Conservation (phyloP, 202 grass and related monocot species). For the Hordeum pubiflorum region DNA sequence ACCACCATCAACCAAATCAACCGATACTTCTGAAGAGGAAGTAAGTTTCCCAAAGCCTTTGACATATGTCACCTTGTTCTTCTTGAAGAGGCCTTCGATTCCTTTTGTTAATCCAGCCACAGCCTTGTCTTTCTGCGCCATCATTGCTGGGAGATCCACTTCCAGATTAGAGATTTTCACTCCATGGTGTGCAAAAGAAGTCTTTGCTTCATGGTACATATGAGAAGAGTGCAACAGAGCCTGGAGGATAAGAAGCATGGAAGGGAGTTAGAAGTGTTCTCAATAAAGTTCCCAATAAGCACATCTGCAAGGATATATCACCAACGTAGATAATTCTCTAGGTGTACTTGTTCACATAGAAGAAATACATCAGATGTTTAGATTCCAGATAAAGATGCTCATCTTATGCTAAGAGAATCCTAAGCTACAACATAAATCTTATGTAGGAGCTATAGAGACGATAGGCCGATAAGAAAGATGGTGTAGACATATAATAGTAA, state of each 20-base stretch:
- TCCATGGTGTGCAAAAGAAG: slow-evolving; percentile 76
- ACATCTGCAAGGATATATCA: not conserved
- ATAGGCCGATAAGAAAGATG: not conserved
- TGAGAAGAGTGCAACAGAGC: slow-evolving; percentile 96
- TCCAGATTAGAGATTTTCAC: slow-evolving; percentile 85
- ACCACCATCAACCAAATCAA: slow-evolving; percentile 76
- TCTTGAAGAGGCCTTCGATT: slow-evolving; percentile 98
- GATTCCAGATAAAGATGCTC: not conserved
- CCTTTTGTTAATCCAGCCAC: slow-evolving; percentile 81
- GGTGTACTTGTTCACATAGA: not conserved
- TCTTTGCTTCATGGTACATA: slow-evolving; percentile 95
- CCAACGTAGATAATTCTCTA: not conserved
- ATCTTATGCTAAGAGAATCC: not conserved
- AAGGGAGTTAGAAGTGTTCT: not conserved
- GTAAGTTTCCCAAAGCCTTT: slow-evolving; percentile 82
- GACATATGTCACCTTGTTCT: slow-evolving; percentile 94
- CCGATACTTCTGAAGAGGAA: slow-evolving; percentile 91
- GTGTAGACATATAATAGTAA: no score
- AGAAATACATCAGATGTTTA: not conserved
- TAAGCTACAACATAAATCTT: not conserved
- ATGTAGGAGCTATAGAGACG: not conserved
- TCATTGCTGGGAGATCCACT: slow-evolving; percentile 88
- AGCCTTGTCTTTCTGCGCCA: slow-evolving; percentile 96
- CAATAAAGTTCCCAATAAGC: not conserved
- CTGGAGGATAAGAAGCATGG: slow-evolving; percentile 28